These are phyloP conservation scores for Pouteria glomerata DNA, from an alignment of 148 eudicot genomes.

Conservation along the genomic window DNA sequence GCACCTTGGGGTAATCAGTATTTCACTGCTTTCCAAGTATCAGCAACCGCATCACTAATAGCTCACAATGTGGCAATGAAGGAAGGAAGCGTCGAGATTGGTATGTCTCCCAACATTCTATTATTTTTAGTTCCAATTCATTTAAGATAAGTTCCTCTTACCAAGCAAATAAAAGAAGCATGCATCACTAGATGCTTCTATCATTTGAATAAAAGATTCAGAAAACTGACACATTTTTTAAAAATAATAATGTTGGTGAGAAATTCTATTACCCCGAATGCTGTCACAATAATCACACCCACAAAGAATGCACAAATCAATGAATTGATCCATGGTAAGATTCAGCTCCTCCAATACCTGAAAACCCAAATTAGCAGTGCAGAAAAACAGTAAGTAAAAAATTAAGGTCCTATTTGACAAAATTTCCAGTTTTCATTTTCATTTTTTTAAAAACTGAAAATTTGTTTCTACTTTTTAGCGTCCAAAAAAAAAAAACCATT, in stretches of 20 bases:
- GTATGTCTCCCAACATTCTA: not conserved
- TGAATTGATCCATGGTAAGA: slow-evolving; percentile 97
- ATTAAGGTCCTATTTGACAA: too few species aligned
- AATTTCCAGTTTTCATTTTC: too few species aligned
- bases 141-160: not conserved
- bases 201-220: not conserved
- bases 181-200: not conserved
- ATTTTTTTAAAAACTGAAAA: too few species aligned
- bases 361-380: slow-evolving; percentile 16
- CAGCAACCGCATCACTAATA: not conserved
- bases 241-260: not conserved
- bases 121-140: not conserved
- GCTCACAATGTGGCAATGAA: not conserved
- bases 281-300: slow-evolving; percentile 98
- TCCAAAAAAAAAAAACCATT: too few species aligned
- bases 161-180: not conserved
- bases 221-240: not conserved
- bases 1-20: not conserved
- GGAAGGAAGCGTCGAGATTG: not conserved
- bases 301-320: slow-evolving; percentile 93
- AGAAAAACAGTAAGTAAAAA: not conserved
- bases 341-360: slow-evolving; percentile 88
- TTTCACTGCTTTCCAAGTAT: not conserved
- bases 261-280: slow-evolving; percentile 63
- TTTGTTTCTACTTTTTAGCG: too few species aligned